A percentile compares a stretch with the other conserved stretches of the same genome.
phyloP scores from a whole-genome alignment of 2,329 filamentous ascomycete genomes.

The Stagonosporopsis cucurbitacearum region DNA sequence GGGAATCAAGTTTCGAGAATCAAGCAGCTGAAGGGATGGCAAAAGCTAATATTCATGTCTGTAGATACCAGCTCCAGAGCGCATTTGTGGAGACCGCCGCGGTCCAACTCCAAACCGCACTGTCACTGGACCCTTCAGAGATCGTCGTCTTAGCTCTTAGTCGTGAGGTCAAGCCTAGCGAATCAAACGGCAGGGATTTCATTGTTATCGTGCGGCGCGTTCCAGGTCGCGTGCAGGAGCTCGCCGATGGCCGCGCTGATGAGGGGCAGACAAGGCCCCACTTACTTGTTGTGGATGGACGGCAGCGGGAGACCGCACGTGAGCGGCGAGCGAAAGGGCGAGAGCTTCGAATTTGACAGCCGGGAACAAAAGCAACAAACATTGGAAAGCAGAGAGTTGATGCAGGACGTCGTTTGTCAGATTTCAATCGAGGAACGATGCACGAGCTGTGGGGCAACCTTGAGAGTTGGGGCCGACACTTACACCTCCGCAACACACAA shows the following conservation, averaged over 20 bases:
- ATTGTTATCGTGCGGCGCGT: constrained; percentile 20
- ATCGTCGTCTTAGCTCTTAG: constrained; percentile 15
- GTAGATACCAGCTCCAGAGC: constrained; percentile 13
- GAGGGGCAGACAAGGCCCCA: constrained; percentile 16
- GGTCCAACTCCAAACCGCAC: constrained; percentile 6
- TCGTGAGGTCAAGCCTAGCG: constrained; percentile 12
- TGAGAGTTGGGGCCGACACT: background rate
- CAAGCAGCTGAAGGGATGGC: constrained; percentile 1
- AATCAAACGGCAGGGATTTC: constrained; percentile 25
- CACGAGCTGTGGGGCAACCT: background rate
- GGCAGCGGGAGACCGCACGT: constrained; percentile 4
- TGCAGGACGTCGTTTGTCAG: too few species aligned
- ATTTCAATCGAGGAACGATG: background rate
- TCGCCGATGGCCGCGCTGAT: constrained; percentile 33
- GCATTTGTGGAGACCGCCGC: constrained; percentile 17
- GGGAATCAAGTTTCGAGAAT: background rate
- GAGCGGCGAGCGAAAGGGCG: constrained; percentile 1
- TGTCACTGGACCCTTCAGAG: constrained; percentile 8
- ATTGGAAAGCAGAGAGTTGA: too few species aligned
- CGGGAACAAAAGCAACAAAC: too few species aligned
- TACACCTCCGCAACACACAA: background rate
- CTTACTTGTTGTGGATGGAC: constrained; percentile 4
- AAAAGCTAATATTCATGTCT: constrained; percentile 10
- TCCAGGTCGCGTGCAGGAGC: constrained; percentile 30
- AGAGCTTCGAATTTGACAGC: background rate